A percentile compares a stretch with the other conserved stretches of the same genome.
Conservation (phyloP, 2,329 filamentous ascomycete genomes). For the Phaeophleospora eucalypticola region DNA sequence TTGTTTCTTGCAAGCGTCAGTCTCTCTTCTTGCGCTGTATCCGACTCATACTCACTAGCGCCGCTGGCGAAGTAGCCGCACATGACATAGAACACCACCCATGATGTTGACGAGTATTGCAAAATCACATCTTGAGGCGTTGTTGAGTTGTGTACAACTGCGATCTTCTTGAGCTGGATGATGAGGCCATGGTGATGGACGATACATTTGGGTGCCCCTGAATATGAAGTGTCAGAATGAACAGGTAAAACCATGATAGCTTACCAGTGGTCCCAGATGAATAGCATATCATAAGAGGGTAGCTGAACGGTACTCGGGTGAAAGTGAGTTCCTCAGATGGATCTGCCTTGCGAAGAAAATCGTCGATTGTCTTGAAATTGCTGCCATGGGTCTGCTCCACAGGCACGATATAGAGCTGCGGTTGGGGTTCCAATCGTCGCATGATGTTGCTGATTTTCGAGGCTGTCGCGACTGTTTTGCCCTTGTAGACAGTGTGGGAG, state of each 20-base stretch:
- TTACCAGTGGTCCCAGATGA: slow-evolving; percentile 41
- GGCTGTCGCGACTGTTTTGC: slow-evolving; percentile 32
- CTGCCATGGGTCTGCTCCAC: slow-evolving; percentile 17
- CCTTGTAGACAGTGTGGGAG: slow-evolving; percentile 39
- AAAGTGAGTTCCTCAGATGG: slow-evolving; percentile 34
- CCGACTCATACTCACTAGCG: not conserved
- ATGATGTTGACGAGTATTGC: slow-evolving; percentile 46
- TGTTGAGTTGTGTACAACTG: slow-evolving; percentile 43
- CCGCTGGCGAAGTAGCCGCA: slow-evolving; percentile 11
- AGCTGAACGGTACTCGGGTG: slow-evolving; percentile 37
- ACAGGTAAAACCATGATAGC: too few species aligned
- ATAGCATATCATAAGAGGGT: slow-evolving; percentile 44
- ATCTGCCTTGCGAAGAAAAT: slow-evolving; percentile 34
- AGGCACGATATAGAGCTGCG: slow-evolving; percentile 29
- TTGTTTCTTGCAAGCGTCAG: slow-evolving; percentile 17
- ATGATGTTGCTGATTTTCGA: slow-evolving; percentile 34
- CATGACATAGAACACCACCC: slow-evolving; percentile 45
- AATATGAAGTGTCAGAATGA: too few species aligned
- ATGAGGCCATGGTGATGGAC: slow-evolving; percentile 42
- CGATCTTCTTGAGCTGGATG: slow-evolving; percentile 43
- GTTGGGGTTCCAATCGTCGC: slow-evolving; percentile 26
- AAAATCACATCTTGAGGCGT: slow-evolving; percentile 39
- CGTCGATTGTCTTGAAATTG: slow-evolving; percentile 26
- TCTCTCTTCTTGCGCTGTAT: too few species aligned
- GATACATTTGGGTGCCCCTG: slow-evolving; percentile 44